Evolutionary conservation across 164 flowering plant genomes (phyloP), one percentile per base, ranked within the genome.

Genomic region (Nymphaea colorata): DNA sequence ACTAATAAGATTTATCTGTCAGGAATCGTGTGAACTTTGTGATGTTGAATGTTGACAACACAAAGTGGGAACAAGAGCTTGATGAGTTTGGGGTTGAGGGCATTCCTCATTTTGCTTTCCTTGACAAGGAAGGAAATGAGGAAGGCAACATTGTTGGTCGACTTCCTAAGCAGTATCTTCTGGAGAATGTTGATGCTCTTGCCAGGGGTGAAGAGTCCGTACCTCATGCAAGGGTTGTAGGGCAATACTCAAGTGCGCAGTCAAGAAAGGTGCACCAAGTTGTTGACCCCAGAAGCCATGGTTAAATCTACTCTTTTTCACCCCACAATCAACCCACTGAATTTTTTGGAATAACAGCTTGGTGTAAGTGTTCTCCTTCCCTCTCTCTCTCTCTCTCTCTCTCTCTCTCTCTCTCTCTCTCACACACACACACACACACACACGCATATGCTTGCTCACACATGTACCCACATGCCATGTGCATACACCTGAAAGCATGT

Each of bases 21-120:
- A 94, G 97, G 88, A 93, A 83, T 67, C 85, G 80, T 7, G 98
- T 94, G 64, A 94, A 94, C 72, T 94, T 91, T 68, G 98, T 91
- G 41, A 89, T 94, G 98, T 70, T 94, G 73, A 94, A 94, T 76
- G 98, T 94, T 6, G 98, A 94, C 79, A 94, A 94, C 87, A 94
- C 98, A 61, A 94, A 85, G 74, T 94, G 98, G 98, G 98, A 94
- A 74, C 98, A 94, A 70, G 98, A 94, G 80, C 85, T 94, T 5
- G 96, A 94, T 69, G 98, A 94, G 74, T 91, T 94, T 78, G 98
- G 98, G 5, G 98, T 94, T 42, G 98, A 94, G 82, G 98, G 98
- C 6, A 94, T 94, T 60, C 98, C 98, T 17, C 97, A 94, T 82
- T 94, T 94, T 83, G 91, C 97, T 6, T 94, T 94, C 80, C 75